A percentile compares a stretch with the other conserved stretches of the same genome.
These are phyloP conservation scores for Solanum virginianum DNA, from an alignment of 257 asterid species.

Conservation along the genomic window DNA sequence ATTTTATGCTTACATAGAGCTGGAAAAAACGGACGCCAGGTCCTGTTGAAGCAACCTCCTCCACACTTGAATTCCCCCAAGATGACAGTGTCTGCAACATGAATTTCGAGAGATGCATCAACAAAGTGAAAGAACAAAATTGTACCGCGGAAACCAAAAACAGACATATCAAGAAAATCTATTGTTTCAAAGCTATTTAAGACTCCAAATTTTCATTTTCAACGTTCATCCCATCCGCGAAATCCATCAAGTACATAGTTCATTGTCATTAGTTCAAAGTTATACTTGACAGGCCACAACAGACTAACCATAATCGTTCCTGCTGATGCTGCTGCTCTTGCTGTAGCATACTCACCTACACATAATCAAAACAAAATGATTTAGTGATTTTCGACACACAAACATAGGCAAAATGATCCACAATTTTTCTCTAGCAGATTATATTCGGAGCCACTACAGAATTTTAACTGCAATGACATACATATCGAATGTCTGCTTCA, in stretches of 20 bases:
- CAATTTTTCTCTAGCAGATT: neutral
- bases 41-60: slow-evolving; percentile 78
- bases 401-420: neutral
- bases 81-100: slow-evolving; percentile 59
- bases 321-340: slow-evolving; percentile 94
- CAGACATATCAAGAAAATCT: neutral
- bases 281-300: neutral
- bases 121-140: neutral
- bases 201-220: neutral
- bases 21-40: slow-evolving; percentile 44
- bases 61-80: slow-evolving; percentile 55
- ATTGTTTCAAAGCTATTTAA: neutral
- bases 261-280: neutral
- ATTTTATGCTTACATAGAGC: slow-evolving; percentile 23
- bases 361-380: neutral
- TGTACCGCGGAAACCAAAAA: neutral
- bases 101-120: slow-evolving; percentile 1
- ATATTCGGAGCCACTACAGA: neutral
- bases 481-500: neutral
- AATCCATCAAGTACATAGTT: neutral
- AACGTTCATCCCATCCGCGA: neutral
- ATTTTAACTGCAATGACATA: neutral
- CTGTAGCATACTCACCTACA: slow-evolving; percentile 97
- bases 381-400: neutral
- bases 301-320: slow-evolving; percentile 80